Conservation (phyloP, 192 early-diverging fungal species). For the Mortierella hygrophila region DNA sequence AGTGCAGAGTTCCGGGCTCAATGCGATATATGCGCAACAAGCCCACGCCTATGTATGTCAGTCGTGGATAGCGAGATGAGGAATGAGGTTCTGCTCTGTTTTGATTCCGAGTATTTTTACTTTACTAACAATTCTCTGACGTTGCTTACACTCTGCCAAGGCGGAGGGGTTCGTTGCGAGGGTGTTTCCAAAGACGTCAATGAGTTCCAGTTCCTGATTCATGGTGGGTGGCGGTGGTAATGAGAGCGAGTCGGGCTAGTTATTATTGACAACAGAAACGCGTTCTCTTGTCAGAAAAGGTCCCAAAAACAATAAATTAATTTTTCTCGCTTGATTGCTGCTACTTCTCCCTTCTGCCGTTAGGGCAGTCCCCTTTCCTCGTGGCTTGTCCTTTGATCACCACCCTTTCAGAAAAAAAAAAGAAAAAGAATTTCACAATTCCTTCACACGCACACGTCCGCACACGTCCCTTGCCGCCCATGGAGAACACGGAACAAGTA, state of each 20-base stretch:
- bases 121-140: neutral
- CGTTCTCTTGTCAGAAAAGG: neutral
- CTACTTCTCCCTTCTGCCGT: neutral
- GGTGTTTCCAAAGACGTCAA: constrained; percentile 10
- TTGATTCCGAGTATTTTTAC: neutral
- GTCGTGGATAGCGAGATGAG: neutral
- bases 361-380: neutral
- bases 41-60: constrained; percentile 12
- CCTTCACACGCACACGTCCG: neutral
- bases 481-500: constrained; percentile 10
- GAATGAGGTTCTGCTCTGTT: constrained; percentile 7
- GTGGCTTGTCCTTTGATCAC: neutral
- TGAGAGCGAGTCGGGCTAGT: neutral
- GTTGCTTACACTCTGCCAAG: constrained; percentile 13
- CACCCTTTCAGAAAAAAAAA: too few species aligned
- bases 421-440: too few species aligned
- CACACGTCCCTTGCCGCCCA: neutral
- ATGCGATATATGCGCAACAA: constrained; percentile 36
- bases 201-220: constrained; percentile 7
- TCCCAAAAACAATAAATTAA: neutral
- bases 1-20: constrained; percentile 37
- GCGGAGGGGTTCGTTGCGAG: constrained; percentile 5
- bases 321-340: neutral
- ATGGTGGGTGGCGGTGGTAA: neutral
- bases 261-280: neutral